Conservation (phyloP, 805 yeast species). For the Wickerhamiella azyma region DNA sequence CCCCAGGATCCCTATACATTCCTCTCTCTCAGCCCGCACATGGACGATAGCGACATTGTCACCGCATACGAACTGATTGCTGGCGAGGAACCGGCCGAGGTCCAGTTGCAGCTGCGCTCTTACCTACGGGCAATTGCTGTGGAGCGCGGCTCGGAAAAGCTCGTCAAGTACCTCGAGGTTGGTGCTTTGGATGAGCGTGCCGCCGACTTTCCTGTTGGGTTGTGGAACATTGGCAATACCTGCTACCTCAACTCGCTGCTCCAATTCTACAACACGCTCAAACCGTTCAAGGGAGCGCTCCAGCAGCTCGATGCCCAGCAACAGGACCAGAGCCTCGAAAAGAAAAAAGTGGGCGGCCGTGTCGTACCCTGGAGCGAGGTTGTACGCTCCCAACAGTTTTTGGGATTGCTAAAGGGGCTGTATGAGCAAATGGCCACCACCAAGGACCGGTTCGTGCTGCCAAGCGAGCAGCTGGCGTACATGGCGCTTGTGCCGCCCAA, state of each 20-base stretch:
- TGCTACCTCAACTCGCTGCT: conserved; percentile 84
- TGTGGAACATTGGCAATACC: conserved; percentile 90
- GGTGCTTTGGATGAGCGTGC: conserved; percentile 35
- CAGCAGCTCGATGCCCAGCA: conserved; percentile 34
- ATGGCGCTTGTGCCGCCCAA: conserved; percentile 47
- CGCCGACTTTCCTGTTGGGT: conserved; percentile 61
- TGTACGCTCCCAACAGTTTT: conserved; percentile 68
- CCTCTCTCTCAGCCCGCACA: conserved; percentile 37
- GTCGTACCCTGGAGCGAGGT: conserved; percentile 66
- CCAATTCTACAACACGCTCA: conserved; percentile 78
- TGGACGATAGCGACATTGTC: conserved; percentile 57
- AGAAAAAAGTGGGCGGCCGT: conserved; percentile 79
- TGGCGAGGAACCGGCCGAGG: conserved; percentile 34
- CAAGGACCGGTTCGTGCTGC: conserved; percentile 52
- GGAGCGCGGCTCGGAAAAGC: conserved; percentile 39
- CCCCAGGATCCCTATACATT: conserved; percentile 39
- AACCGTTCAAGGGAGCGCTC: conserved; percentile 61
- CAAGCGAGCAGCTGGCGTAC: conserved; percentile 73
- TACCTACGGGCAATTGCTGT: conserved; percentile 45
- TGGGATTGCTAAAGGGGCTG: conserved; percentile 54
- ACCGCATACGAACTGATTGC: conserved; percentile 59
- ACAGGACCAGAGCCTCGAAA: conserved; percentile 24
- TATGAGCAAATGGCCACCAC: conserved; percentile 59
- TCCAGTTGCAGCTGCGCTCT: conserved; percentile 42
- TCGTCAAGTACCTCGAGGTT: conserved; percentile 41